These are phyloP conservation scores for Postia placenta DNA, from an alignment of 768 basidiomycete genomes.

Conservation along the genomic window DNA sequence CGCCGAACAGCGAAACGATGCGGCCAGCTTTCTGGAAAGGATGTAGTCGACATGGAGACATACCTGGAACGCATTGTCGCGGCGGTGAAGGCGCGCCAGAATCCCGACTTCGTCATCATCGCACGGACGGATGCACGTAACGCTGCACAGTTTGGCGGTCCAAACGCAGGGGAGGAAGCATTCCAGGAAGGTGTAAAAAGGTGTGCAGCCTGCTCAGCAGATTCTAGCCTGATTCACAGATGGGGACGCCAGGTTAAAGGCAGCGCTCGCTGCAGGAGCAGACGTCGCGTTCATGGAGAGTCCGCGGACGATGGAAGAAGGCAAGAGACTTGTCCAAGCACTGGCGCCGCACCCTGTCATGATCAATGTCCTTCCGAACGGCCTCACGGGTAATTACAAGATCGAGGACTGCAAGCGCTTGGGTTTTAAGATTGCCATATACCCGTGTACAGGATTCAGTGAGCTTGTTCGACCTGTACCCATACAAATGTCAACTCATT, in stretches of 20 bases:
- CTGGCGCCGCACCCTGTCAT: slow-evolving; percentile 20
- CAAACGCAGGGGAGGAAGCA: slow-evolving; percentile 21
- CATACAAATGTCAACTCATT: no score
- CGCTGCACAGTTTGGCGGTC: slow-evolving; percentile 17
- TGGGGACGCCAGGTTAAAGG: slow-evolving; percentile 15
- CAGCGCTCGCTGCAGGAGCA: slow-evolving; percentile 18
- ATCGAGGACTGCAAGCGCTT: slow-evolving; percentile 19
- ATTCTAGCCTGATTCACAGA: no score
- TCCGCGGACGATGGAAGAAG: slow-evolving; percentile 21
- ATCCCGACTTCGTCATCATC: slow-evolving; percentile 20
- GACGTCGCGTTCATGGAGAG: slow-evolving; percentile 24
- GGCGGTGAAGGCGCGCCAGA: slow-evolving; percentile 16
- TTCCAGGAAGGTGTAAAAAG: slow-evolving; percentile 22
- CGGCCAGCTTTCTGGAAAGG: slow-evolving; percentile 21
- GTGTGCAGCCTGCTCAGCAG: background rate
- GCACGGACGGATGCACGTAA: slow-evolving; percentile 22
- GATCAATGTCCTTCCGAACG: slow-evolving; percentile 24
- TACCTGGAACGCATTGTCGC: slow-evolving; percentile 22
- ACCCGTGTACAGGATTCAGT: slow-evolving; percentile 23
- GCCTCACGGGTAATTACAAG: slow-evolving; percentile 20
- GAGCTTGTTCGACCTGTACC: background rate
- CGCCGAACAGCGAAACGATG: slow-evolving; percentile 17
- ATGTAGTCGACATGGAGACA: slow-evolving; percentile 18
- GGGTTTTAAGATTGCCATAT: slow-evolving; percentile 22
- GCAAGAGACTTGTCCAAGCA: slow-evolving; percentile 19